These are phyloP conservation scores for Allantophomopsis lycopodina DNA, from an alignment of 2,329 filamentous ascomycete species.

Conservation along the genomic window DNA sequence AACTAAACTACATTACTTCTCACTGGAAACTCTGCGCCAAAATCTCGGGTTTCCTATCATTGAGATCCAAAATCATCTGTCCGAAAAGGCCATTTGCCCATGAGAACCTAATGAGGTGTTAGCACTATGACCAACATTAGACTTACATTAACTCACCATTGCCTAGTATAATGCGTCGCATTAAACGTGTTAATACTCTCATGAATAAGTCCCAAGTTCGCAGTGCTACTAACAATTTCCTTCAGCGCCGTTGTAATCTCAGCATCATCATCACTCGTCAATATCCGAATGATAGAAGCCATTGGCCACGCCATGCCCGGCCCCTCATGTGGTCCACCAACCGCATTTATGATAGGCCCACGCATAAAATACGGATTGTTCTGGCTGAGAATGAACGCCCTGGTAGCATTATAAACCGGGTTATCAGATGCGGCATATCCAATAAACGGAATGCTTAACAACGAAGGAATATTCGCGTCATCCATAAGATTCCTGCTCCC, in stretches of 20 bases:
- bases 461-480: conserved; percentile 56
- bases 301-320: conserved; percentile 39
- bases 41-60: conserved; percentile 57
- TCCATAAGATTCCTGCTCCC: conserved; percentile 44
- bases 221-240: conserved; percentile 13
- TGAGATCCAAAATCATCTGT: conserved; percentile 66
- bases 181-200: conserved; percentile 31
- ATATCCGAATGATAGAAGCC: conserved; percentile 36
- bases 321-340: conserved; percentile 58
- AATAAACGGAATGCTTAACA: conserved; percentile 51
- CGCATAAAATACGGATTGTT: conserved; percentile 58
- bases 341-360: conserved; percentile 40
- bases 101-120: conserved; percentile 35
- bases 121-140: no score
- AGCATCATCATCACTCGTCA: conserved; percentile 26
- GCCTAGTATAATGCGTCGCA: conserved; percentile 24
- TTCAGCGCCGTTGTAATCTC: conserved; percentile 17
- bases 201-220: conserved; percentile 28
- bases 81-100: conserved; percentile 87
- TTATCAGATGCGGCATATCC: conserved; percentile 46
- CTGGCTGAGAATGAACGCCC: conserved; percentile 53
- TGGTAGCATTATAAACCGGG: conserved; percentile 62
- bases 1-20: neutral
- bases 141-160: conserved; percentile 18
- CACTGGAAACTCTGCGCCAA: conserved; percentile 33